These are phyloP conservation scores for Penicillium sp. DNA, from an alignment of 2,329 filamentous ascomycete species.

Conservation along the genomic window DNA sequence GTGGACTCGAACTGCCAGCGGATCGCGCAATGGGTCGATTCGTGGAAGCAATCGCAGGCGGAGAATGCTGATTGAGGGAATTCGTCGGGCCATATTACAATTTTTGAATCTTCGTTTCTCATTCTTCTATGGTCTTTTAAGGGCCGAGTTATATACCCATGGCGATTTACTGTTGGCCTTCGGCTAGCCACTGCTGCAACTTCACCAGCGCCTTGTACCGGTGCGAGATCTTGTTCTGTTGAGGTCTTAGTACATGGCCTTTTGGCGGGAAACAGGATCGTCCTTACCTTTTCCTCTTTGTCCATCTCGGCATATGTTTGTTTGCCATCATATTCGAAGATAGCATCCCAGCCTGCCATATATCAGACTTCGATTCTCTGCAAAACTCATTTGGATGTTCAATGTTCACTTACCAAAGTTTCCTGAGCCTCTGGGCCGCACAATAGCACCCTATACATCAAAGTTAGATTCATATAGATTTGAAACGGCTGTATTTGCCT, in stretches of 20 bases:
- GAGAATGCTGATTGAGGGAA: conserved; percentile 25
- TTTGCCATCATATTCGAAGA: conserved; percentile 89
- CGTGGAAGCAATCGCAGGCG: conserved; percentile 65
- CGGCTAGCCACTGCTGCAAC: conserved; percentile 75
- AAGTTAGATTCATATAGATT: conserved; percentile 2
- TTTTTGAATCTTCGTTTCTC: conserved; percentile 6
- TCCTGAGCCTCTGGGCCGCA: conserved; percentile 73
- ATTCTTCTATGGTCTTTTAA: conserved; percentile 7
- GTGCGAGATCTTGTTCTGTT: conserved; percentile 82
- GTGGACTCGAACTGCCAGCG: conserved; percentile 86
- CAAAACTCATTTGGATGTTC: not conserved
- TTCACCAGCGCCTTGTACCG: conserved; percentile 83
- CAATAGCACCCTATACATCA: conserved; percentile 67
- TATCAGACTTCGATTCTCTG: not conserved
- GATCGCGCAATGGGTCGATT: conserved; percentile 74
- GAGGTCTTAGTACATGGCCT: conserved; percentile 14
- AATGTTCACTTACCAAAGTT: conserved; percentile 67
- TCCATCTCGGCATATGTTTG: conserved; percentile 95
- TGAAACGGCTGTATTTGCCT: conserved; percentile 24
- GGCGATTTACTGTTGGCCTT: conserved; percentile 23
- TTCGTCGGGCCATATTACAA: not conserved
- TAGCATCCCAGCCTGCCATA: conserved; percentile 80
- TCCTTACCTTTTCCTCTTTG: conserved; percentile 74
- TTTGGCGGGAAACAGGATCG: not conserved
- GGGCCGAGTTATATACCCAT: conserved; percentile 15